phyloP scores from a whole-genome alignment of 192 early-diverging fungal species.

The Phlyctochytrium arcticum region DNA sequence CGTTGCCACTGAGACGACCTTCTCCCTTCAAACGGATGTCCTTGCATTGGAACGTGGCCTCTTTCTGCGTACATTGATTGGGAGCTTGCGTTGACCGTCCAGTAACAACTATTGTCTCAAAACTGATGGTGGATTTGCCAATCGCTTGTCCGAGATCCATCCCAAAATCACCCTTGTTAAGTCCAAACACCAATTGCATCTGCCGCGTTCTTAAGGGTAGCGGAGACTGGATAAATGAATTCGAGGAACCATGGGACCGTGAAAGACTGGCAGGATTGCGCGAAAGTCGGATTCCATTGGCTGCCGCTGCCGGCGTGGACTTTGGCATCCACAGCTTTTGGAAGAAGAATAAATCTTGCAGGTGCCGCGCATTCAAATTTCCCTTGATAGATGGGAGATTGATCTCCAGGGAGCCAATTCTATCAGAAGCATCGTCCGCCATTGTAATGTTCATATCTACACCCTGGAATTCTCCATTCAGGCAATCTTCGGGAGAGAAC shows the following conservation, averaged over 20 bases:
- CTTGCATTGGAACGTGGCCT: slow-evolving; percentile 30
- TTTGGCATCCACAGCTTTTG: slow-evolving; percentile 59
- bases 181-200: slow-evolving; percentile 8
- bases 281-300: neutral
- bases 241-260: neutral
- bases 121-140: slow-evolving; percentile 49
- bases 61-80: slow-evolving; percentile 37
- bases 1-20: slow-evolving; percentile 55
- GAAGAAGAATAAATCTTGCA: slow-evolving; percentile 71
- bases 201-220: too few relatives aligned
- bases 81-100: slow-evolving; percentile 17
- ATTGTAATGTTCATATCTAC: slow-evolving; percentile 60
- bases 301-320: neutral
- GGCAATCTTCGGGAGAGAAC: slow-evolving; percentile 74
- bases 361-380: slow-evolving; percentile 63
- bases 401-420: slow-evolving; percentile 49
- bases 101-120: slow-evolving; percentile 43
- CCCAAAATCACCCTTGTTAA: slow-evolving; percentile 19
- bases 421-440: slow-evolving; percentile 41
- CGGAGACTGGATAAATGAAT: too few relatives aligned
- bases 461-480: slow-evolving; percentile 55
- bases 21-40: slow-evolving; percentile 49
- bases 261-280: neutral
- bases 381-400: slow-evolving; percentile 50
- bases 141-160: slow-evolving; percentile 62